Percentiles rank a stretch among this genome's conserved stretches.
phyloP scores from a whole-genome alignment of 441 rosid species.

The Raphanus hybrid region DNA sequence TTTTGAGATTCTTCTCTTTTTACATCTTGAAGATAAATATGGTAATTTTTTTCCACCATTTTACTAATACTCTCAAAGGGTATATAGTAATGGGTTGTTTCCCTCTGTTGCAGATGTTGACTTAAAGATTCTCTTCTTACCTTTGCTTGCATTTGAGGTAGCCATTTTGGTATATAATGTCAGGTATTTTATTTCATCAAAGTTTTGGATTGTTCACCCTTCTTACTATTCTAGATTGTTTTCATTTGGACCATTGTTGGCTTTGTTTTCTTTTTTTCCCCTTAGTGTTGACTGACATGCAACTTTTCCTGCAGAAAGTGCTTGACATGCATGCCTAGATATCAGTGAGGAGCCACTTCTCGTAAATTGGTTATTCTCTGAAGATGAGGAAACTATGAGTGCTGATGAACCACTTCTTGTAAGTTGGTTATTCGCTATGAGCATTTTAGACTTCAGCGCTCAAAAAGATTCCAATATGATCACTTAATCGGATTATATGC shows the following conservation, averaged over 20 bases:
- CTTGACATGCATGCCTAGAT: slow-evolving; percentile 83
- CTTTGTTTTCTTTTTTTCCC: not conserved
- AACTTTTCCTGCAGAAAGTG: slow-evolving; percentile 64
- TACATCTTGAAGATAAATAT: too few species aligned
- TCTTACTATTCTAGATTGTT: slow-evolving; percentile 6
- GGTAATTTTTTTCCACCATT: too few species aligned
- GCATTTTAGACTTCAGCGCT: not conserved
- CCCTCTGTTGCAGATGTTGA: slow-evolving; percentile 46
- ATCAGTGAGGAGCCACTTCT: slow-evolving; percentile 74
- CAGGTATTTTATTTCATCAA: not conserved
- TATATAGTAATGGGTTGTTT: not conserved
- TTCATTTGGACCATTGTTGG: not conserved
- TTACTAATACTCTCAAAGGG: too few species aligned
- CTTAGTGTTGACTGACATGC: not conserved
- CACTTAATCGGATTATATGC: not conserved
- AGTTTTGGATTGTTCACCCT: slow-evolving; percentile 9
- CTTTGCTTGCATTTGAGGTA: not conserved
- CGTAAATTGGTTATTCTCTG: slow-evolving; percentile 47
- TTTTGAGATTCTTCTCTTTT: too few species aligned
- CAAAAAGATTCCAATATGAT: not conserved
- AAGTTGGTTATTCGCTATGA: slow-evolving; percentile 42
- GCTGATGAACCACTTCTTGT: slow-evolving; percentile 63
- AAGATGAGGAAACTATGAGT: slow-evolving; percentile 69
- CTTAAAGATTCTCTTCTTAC: not conserved
- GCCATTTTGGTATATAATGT: not conserved